phyloP scores from a whole-genome alignment of 1,284 basidiomycete genomes.

The Tremellales sp. region DNA sequence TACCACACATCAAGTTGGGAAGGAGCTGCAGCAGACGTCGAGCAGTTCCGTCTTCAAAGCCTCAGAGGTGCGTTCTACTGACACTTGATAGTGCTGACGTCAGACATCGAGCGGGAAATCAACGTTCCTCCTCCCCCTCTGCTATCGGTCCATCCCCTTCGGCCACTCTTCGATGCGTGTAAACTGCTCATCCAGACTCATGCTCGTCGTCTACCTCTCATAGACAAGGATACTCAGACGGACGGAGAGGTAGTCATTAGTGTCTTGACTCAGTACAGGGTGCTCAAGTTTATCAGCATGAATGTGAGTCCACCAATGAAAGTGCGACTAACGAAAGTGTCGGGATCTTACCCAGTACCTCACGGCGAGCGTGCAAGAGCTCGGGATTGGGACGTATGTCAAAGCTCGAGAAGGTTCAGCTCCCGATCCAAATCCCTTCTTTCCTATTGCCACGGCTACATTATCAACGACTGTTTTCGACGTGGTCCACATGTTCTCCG shows the following conservation, averaged over 20 bases:
- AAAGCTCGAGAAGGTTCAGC: constrained; percentile 35
- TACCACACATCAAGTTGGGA: constrained; percentile 82
- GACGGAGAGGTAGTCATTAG: constrained; percentile 93
- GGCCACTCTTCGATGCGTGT: constrained; percentile 86
- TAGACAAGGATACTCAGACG: constrained; percentile 90
- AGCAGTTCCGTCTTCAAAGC: constrained; percentile 85
- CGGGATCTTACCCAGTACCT: constrained; percentile 49
- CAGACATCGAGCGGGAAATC: constrained; percentile 90
- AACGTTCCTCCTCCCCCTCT: constrained; percentile 90
- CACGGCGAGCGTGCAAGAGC: constrained; percentile 63
- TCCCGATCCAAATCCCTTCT: constrained; percentile 63
- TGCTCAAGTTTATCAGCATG: constrained; percentile 97
- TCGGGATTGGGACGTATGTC: constrained; percentile 93
- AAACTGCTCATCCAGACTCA: constrained; percentile 91
- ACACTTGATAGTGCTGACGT: neutral
- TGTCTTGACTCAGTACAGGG: constrained; percentile 93
- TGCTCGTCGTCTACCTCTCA: constrained; percentile 86
- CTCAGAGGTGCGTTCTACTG: constrained; percentile 63
- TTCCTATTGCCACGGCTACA: constrained; percentile 89
- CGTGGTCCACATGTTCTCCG: constrained; percentile 98
- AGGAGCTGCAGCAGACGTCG: constrained; percentile 83
- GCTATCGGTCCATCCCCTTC: constrained; percentile 79
- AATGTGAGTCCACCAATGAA: constrained; percentile 63
- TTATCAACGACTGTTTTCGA: constrained; percentile 92
- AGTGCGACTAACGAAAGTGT: constrained; percentile 22